These are phyloP conservation scores for Eutypa lata DNA, from an alignment of 2,329 filamentous ascomycete species.

Conservation along the genomic window DNA sequence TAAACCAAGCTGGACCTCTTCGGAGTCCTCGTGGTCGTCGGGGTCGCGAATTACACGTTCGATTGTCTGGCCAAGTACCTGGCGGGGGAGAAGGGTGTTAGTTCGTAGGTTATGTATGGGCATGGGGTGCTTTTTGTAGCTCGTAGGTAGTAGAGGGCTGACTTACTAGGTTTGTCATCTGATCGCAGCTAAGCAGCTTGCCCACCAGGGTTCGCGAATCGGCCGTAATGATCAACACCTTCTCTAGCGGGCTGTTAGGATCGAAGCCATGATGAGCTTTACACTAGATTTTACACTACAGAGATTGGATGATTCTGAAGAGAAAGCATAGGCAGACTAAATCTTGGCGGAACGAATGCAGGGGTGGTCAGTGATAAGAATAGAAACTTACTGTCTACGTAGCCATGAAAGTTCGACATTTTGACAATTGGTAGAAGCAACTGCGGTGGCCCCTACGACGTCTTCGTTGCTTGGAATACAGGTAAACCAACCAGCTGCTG, in stretches of 20 bases:
- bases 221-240: constrained; percentile 85
- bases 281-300: not conserved
- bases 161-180: constrained; percentile 80
- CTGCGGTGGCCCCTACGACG: too few relatives aligned
- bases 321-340: too few relatives aligned
- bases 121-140: too few relatives aligned
- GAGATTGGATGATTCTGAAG: not conserved
- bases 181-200: constrained; percentile 80
- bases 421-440: constrained; percentile 4
- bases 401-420: constrained; percentile 29
- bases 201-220: constrained; percentile 87
- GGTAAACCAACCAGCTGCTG: too few relatives aligned
- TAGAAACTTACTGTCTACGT: constrained; percentile 28
- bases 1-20: constrained; percentile 77
- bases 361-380: not conserved
- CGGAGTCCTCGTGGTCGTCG: constrained; percentile 78
- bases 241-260: constrained; percentile 59
- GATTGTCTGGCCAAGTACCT: constrained; percentile 77
- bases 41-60: constrained; percentile 87
- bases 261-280: constrained; percentile 5
- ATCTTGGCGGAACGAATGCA: constrained; percentile 7
- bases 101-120: too few relatives aligned
- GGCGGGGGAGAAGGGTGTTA: not conserved
- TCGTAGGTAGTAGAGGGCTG: not conserved
- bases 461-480: too few relatives aligned